phyloP scores from a whole-genome alignment of 306 rosid species.

The Fagus sylvatica region DNA sequence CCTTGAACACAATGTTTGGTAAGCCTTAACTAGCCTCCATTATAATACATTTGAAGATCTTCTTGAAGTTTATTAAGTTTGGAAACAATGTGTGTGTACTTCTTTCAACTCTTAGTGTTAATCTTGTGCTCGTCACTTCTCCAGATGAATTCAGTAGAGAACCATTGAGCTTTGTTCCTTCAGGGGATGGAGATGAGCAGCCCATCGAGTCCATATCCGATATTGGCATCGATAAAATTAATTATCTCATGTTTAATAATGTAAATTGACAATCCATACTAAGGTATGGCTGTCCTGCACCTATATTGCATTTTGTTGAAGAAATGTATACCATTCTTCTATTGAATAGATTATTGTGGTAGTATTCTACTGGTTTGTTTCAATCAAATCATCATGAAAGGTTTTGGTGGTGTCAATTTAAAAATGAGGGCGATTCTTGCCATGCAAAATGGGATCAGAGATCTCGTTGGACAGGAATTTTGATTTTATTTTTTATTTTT shows the following conservation, averaged over 20 bases:
- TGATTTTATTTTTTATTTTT: background rate
- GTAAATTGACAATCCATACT: slow-evolving; percentile 10
- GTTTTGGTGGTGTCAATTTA: background rate
- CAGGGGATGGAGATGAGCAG: slow-evolving; percentile 48
- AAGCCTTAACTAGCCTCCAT: slow-evolving; percentile 27
- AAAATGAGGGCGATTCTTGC: too few relatives aligned
- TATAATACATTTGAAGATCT: background rate
- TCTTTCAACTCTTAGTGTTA: background rate
- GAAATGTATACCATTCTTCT: background rate
- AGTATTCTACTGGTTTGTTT: background rate
- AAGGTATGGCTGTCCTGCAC: background rate
- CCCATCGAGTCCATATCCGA: slow-evolving; percentile 82
- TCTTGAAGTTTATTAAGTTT: background rate
- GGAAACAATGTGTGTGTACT: background rate
- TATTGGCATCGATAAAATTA: slow-evolving; percentile 60
- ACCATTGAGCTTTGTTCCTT: slow-evolving; percentile 40
- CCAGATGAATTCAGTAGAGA: slow-evolving; percentile 85
- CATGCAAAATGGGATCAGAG: too few relatives aligned
- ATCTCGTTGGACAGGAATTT: background rate
- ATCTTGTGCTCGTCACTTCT: slow-evolving; percentile 17
- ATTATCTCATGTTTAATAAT: slow-evolving; percentile 62
- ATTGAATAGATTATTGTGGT: background rate
- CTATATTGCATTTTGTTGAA: background rate
- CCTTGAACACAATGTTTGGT: slow-evolving; percentile 69
- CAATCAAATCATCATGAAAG: background rate